phyloP scores from a whole-genome alignment of 202 grass and related monocot species.

The Digitaria exilis region DNA sequence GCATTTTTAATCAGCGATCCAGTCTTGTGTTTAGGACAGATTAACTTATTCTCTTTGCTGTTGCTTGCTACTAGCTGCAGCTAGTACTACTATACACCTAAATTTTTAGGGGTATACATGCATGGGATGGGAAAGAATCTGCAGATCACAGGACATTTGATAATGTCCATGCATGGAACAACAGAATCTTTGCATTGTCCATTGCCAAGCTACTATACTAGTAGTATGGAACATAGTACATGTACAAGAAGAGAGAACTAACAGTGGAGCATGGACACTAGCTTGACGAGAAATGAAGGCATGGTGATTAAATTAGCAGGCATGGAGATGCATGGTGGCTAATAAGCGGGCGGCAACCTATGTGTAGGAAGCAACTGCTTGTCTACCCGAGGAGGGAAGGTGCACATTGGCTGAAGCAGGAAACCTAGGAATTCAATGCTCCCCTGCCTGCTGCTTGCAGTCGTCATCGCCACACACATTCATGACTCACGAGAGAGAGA shows the following conservation, averaged over 20 bases:
- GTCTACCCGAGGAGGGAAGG: constrained; percentile 23
- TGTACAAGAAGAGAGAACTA: no score
- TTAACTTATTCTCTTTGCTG: constrained; percentile 10
- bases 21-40: constrained; percentile 9
- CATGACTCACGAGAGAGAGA: constrained; percentile 15
- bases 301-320: constrained; percentile 28
- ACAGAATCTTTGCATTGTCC: constrained; percentile 35
- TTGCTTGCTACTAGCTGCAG: neutral
- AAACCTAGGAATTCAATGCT: constrained; percentile 57
- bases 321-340: neutral
- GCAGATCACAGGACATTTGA: neutral
- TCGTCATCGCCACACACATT: constrained; percentile 38
- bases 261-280: neutral
- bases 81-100: no score
- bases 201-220: neutral
- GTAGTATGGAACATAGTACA: neutral
- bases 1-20: neutral
- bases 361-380: constrained; percentile 37
- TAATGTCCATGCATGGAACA: constrained; percentile 23
- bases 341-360: neutral
- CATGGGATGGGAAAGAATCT: constrained; percentile 20
- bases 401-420: constrained; percentile 42
- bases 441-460: constrained; percentile 23
- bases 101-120: neutral
- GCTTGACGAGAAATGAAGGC: neutral